Base-by-base conservation (phyloP, 176 grass and related monocot species). In the Pontederia crassipes region DNA sequence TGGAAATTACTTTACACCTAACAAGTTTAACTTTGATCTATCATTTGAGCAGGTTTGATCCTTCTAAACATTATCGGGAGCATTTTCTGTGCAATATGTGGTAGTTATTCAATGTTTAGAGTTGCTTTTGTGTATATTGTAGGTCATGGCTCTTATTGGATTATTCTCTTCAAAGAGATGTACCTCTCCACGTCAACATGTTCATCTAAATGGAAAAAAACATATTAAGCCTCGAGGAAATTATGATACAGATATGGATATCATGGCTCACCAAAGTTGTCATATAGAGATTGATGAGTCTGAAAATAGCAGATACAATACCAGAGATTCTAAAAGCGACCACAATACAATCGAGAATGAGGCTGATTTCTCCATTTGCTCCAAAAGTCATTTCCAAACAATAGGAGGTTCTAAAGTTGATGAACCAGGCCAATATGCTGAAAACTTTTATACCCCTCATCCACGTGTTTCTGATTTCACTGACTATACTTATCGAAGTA, bases 81-180 rank as follows among this genome's bases (percentile, higher is more conserved):
- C 17, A 3, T 11, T 12, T 46, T 50, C 69, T 45, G 60, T 61
- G 32, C 69, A 4, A 45, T 77, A 48, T 62, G 45, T 69, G 29
- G 32, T 73, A 64, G 52, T 69, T 69, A 40, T 40, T 48, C 58
- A 60, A 26, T 80, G 68, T 69, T 56, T 45, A 62, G 58, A 69
- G 4, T 17, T n/a, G 59, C 56, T 64, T 74, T 72, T 58, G 75
- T 64, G 70, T 17, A 72, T 72, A 52, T 55, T 40, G 32, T 40
- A 85, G 82, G 82, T 85, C 50, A 55, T 68, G 60, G 73, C 58
- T 63, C 82, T 85, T 65, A 74, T 85, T 64, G 68, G 77, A 53
- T 70, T 85, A 18, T 85, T 85, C 77, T 85, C 73, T 59, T 73
- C 59, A 56, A 68, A 75, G 54, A 85, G 77, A 47, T 27, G 12